Evolutionary conservation across 768 basidiomycete genomes (phyloP).

Genomic region (Multifurca ochricompacta): DNA sequence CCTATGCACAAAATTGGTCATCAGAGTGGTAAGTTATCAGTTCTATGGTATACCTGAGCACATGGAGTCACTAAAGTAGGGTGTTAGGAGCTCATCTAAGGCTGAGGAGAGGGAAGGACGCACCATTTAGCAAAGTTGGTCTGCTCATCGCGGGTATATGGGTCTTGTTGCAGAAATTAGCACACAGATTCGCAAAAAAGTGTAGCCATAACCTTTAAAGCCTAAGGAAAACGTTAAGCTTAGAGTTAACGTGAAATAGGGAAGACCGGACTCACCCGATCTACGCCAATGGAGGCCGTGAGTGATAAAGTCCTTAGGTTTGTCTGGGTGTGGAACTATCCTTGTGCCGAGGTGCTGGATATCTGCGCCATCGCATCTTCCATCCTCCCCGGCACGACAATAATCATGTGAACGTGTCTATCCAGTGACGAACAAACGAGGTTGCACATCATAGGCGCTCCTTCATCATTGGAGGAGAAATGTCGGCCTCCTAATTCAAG

Average conservation of each 20-base stretch:
- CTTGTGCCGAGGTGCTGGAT: slow-evolving; percentile 37
- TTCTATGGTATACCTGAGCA: slow-evolving; percentile 34
- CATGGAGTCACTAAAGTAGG: slow-evolving; percentile 38
- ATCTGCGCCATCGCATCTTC: slow-evolving; percentile 36
- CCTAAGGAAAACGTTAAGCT: slow-evolving; percentile 27
- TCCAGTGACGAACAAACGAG: slow-evolving; percentile 48
- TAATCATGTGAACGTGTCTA: slow-evolving; percentile 52
- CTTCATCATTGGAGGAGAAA: slow-evolving; percentile 46
- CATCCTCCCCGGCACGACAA: slow-evolving; percentile 36
- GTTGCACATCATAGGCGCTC: slow-evolving; percentile 58
- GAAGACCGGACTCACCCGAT: slow-evolving; percentile 34
- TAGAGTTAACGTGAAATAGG: slow-evolving; percentile 5
- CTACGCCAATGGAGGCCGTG: slow-evolving; percentile 53
- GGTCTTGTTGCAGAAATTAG: slow-evolving; percentile 32
- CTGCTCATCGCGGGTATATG: slow-evolving; percentile 51
- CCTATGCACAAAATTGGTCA: slow-evolving; percentile 28
- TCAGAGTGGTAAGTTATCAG: too few species aligned
- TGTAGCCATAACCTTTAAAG: slow-evolving; percentile 38
- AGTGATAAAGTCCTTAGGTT: slow-evolving; percentile 45
- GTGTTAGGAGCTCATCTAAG: neutral
- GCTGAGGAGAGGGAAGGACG: slow-evolving; percentile 7
- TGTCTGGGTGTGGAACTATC: slow-evolving; percentile 39
- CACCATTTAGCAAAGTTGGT: slow-evolving; percentile 47
- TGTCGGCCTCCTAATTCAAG: slow-evolving; percentile 49
- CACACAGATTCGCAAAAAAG: neutral